Percentiles rank a stretch among this genome's conserved stretches.
Conservation (phyloP, 73 alveolate species). For the Tetrahymena malaccensis region DNA sequence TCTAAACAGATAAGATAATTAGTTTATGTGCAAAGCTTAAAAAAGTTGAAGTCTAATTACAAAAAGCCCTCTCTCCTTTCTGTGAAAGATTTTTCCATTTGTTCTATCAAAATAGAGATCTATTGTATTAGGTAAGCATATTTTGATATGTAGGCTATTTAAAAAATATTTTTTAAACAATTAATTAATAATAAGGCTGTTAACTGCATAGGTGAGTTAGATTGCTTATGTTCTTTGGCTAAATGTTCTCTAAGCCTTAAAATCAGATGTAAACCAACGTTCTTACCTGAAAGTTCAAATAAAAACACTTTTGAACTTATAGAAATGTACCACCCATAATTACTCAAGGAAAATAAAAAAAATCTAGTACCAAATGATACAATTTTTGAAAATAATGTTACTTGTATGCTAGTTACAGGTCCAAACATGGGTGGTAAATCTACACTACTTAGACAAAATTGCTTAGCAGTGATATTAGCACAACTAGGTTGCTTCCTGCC, state of each 20-base stretch:
- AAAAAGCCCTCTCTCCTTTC: constrained; percentile 53
- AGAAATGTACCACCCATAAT: constrained; percentile 79
- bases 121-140: constrained; percentile 11
- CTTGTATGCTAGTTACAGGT: constrained; percentile 76
- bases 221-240: constrained; percentile 62
- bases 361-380: constrained; percentile 65
- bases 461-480: constrained; percentile 81
- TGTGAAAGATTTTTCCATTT: constrained; percentile 33
- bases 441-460: constrained; percentile 76
- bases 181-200: constrained; percentile 19
- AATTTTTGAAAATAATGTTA: constrained; percentile 16
- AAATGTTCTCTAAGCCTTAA: not conserved
- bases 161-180: not conserved
- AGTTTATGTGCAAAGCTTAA: constrained; percentile 47
- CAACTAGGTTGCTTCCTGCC: constrained; percentile 86
- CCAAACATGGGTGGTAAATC: constrained; percentile 98
- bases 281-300: not conserved
- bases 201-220: constrained; percentile 49
- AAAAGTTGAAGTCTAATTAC: constrained; percentile 52
- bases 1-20: constrained; percentile 50
- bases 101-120: constrained; percentile 50
- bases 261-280: constrained; percentile 16
- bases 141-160: not conserved
- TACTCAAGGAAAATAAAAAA: constrained; percentile 39
- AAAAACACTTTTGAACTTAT: constrained; percentile 1